Evolutionary conservation across 805 yeast genomes (phyloP).

Genomic region (Candida saitoana): DNA sequence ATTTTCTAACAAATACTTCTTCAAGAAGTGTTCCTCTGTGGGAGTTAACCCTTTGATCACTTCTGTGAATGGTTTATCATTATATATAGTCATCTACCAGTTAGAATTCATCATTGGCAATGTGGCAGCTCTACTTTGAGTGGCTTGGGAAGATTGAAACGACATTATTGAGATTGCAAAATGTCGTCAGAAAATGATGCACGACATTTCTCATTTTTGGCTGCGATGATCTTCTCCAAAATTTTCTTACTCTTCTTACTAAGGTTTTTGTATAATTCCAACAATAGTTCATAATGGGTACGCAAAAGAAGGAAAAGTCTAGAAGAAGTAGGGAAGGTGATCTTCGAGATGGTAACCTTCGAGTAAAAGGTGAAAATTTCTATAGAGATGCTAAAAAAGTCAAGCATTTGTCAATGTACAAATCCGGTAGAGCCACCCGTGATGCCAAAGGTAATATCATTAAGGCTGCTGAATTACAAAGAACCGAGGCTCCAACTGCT

Average conservation of each 20-base stretch:
- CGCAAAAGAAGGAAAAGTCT: constrained; percentile 84
- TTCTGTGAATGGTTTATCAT: background rate
- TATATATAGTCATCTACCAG: background rate
- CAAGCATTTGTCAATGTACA: constrained; percentile 87
- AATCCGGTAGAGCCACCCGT: constrained; percentile 80
- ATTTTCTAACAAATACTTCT: constrained; percentile 68
- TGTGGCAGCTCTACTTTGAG: background rate
- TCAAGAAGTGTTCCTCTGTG: constrained; percentile 80
- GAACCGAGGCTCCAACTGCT: constrained; percentile 82
- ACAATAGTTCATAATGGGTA: constrained; percentile 61
- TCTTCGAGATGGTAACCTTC: constrained; percentile 81
- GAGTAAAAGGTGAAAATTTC: constrained; percentile 95
- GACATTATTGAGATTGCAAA: too few species aligned
- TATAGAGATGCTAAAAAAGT: constrained; percentile 92
- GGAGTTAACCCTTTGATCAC: constrained; percentile 37
- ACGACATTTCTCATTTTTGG: background rate
- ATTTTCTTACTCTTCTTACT: background rate
- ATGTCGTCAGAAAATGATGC: too few species aligned
- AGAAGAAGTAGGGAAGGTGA: constrained; percentile 83
- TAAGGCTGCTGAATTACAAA: constrained; percentile 83
- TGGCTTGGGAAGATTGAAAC: too few species aligned
- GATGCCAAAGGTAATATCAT: constrained; percentile 85
- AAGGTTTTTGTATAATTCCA: background rate
- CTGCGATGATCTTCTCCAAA: constrained; percentile 1
- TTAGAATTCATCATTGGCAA: background rate